Percentiles rank a stretch among this genome's conserved stretches.
Conservation (phyloP, 805 yeast species). For the Cyberlindnera mycetangii region DNA sequence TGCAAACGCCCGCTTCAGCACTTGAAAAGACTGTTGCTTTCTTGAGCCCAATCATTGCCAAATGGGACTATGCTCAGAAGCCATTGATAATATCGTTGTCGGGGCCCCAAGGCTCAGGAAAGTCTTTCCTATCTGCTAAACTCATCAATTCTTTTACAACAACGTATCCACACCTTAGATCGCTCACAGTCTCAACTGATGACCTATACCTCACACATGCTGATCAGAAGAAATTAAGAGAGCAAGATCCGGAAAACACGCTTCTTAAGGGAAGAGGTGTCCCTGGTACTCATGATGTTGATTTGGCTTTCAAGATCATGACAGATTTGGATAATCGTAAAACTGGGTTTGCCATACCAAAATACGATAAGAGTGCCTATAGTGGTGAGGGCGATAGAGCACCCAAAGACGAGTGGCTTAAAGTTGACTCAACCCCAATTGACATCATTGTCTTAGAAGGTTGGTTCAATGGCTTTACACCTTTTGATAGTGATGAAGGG, state of each 20-base stretch:
- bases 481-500: slow-evolving; percentile 34
- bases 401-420: slow-evolving; percentile 37
- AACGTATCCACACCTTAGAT: slow-evolving; percentile 35
- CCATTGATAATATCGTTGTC: slow-evolving; percentile 40
- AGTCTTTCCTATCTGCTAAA: slow-evolving; percentile 51
- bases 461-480: slow-evolving; percentile 83
- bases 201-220: slow-evolving; percentile 74
- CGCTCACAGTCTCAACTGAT: slow-evolving; percentile 69
- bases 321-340: slow-evolving; percentile 28
- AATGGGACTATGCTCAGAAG: slow-evolving; percentile 27
- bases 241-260: slow-evolving; percentile 41
- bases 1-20: slow-evolving; percentile 5
- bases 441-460: slow-evolving; percentile 85
- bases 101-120: slow-evolving; percentile 79
- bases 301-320: slow-evolving; percentile 32
- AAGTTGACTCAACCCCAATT: slow-evolving; percentile 34
- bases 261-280: slow-evolving; percentile 78
- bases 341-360: slow-evolving; percentile 45
- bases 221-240: slow-evolving; percentile 51
- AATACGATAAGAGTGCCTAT: slow-evolving; percentile 72
- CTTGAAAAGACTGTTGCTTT: slow-evolving; percentile 20
- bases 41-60: slow-evolving; percentile 30
- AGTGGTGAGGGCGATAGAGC: slow-evolving; percentile 79
- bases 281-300: slow-evolving; percentile 90
- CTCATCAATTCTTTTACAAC: slow-evolving; percentile 34